Base-by-base conservation (phyloP, 2,329 filamentous ascomycete genomes). In the Neopestalotiopsis sp. region DNA sequence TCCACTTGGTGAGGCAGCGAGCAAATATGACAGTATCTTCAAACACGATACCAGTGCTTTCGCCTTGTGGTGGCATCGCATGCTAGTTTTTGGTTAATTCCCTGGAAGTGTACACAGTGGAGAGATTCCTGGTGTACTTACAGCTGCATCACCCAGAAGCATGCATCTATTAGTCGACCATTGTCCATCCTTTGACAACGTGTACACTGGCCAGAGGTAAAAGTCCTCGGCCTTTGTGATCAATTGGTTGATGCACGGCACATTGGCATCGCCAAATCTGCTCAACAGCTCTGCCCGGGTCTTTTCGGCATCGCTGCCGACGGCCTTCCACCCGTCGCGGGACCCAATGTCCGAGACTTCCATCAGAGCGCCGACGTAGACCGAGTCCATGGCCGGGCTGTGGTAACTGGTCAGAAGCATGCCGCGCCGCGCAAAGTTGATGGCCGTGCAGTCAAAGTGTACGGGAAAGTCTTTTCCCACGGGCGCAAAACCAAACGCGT, bases 241-340 rank as follows among this genome's bases (percentile, higher is more conserved):
- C 1, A 69, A 57, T n/a, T 42, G 42, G 5, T 65, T 65, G 38
- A 69, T 40, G 28, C 67, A 66, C 1, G 56, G 40, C 9, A 62
- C 57, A 52, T 34, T 66, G 9, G 63, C 57, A 12, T 69, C 67
- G n/a, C 67, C 67, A 10, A 69, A 69, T n/a, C 67, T 30, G 28
- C 63, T 17, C 20, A 69, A 7, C 2, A 69, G 64, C 24, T 69
- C 67, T 7, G 63, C 57, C 28, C 67, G 45, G 17, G 67, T 66
- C 63, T 45, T 62, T 58, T 69, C 67, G 3, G 67, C 67, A n/a
- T 69, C 67, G 0, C 62, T 63, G 56, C 67, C 67, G n/a, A 63
- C 67, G n/a, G 66, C 63, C 62, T 62, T 69, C 67, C 67, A 69
- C 40, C 67, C 67, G 30, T 69, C 67, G n/a, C 64, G 45, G n/a